Evolutionary conservation across 345 rosid genomes (phyloP).

Genomic region (Sonneratia caseolaris): DNA sequence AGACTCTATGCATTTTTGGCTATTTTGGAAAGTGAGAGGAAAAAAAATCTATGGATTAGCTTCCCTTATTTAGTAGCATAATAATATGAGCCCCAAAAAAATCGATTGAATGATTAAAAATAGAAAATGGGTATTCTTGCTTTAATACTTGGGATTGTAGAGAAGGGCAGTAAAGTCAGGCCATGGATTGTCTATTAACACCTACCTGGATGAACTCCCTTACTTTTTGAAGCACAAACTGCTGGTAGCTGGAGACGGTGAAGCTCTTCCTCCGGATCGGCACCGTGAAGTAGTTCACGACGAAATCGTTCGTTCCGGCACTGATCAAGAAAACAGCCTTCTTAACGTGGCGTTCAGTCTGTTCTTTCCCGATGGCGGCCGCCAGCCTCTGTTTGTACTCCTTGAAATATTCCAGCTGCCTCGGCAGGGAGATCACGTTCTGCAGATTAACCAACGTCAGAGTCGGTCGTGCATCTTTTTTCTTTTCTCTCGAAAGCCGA

Average conservation of each 20-base stretch:
- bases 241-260: conserved; percentile 43
- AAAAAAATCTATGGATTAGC: no score
- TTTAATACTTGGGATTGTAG: neutral
- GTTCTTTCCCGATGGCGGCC: conserved; percentile 29
- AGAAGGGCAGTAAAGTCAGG: neutral
- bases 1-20: no score
- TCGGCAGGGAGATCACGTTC: conserved; percentile 31
- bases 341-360: conserved; percentile 20
- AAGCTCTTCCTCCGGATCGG: conserved; percentile 45
- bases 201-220: conserved; percentile 44
- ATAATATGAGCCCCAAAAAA: no score
- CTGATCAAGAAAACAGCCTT: conserved; percentile 29
- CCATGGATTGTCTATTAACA: neutral
- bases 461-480: neutral
- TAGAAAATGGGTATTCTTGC: neutral
- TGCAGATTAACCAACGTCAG: conserved; percentile 10
- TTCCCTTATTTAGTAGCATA: no score
- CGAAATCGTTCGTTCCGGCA: conserved; percentile 57
- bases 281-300: conserved; percentile 42
- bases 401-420: conserved; percentile 41
- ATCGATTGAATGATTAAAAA: no score
- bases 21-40: no score
- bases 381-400: conserved; percentile 40
- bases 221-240: conserved; percentile 35
- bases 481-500: neutral